Conservation (phyloP, 805 yeast species). For the Metschnikowia cerradonensis region DNA sequence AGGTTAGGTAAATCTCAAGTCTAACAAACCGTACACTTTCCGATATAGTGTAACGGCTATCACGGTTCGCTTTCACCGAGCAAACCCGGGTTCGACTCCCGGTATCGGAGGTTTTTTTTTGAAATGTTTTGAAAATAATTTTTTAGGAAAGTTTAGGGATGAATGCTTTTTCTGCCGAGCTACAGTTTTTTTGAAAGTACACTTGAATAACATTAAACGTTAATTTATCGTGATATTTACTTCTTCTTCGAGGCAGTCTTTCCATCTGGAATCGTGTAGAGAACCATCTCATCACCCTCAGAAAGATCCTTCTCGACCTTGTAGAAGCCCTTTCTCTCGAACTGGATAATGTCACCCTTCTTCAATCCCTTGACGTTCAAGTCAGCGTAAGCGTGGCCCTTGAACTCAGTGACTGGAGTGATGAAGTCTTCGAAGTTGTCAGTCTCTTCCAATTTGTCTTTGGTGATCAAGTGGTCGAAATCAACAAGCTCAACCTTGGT, state of each 20-base stretch:
- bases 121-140: no score
- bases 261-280: conserved; percentile 96
- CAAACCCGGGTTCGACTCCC: conserved; percentile 86
- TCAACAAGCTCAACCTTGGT: conserved; percentile 77
- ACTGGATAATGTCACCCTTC: conserved; percentile 86
- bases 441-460: conserved; percentile 91
- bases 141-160: not conserved
- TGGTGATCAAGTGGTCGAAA: conserved; percentile 91
- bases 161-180: not conserved
- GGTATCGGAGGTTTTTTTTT: conserved; percentile 58
- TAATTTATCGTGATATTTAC: conserved; percentile 12
- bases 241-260: conserved; percentile 47
- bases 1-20: no score
- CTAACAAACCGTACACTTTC: conserved; percentile 32
- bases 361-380: conserved; percentile 69
- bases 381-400: conserved; percentile 73
- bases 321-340: conserved; percentile 96
- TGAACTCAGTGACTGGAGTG: conserved; percentile 85
- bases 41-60: conserved; percentile 82
- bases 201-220: not conserved
- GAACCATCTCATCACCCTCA: conserved; percentile 62
- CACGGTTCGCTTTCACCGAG: conserved; percentile 85
- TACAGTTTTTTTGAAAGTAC: not conserved
- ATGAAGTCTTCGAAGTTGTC: conserved; percentile 90
- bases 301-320: conserved; percentile 62